These are phyloP conservation scores for Globisporangium lucens DNA, from an alignment of 352 stramenopile species.

Conservation along the genomic window DNA sequence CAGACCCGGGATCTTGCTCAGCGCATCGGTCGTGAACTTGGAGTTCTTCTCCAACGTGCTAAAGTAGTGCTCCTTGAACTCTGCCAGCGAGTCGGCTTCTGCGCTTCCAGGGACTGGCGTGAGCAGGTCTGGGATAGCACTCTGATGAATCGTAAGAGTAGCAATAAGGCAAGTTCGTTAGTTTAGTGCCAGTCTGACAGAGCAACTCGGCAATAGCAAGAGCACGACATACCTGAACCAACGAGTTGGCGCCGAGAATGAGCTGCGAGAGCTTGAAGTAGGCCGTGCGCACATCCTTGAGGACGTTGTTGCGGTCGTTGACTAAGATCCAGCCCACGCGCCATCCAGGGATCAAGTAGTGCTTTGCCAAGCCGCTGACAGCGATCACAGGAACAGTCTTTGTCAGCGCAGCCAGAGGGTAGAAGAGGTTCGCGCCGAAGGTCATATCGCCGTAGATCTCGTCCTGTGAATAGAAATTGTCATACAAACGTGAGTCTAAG, in stretches of 20 bases:
- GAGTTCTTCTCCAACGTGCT: conserved; percentile 84
- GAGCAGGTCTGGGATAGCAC: conserved; percentile 80
- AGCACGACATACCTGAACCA: conserved; percentile 35
- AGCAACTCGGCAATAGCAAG: background rate
- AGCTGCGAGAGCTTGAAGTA: conserved; percentile 93
- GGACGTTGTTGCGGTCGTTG: conserved; percentile 82
- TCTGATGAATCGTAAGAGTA: conserved; percentile 34
- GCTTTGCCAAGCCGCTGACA: conserved; percentile 91
- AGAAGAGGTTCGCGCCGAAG: conserved; percentile 69
- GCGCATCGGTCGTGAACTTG: conserved; percentile 68
- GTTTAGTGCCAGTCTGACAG: background rate
- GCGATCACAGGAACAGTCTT: conserved; percentile 80
- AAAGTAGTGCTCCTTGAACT: conserved; percentile 87
- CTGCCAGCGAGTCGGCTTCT: conserved; percentile 53
- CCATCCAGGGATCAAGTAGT: conserved; percentile 95
- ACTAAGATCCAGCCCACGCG: conserved; percentile 95
- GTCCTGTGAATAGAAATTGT: conserved; percentile 27
- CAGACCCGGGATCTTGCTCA: conserved; percentile 82
- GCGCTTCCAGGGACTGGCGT: conserved; percentile 54
- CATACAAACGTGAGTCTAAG: background rate
- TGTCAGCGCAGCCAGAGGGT: conserved; percentile 81
- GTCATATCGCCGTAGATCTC: conserved; percentile 87
- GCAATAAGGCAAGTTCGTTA: background rate
- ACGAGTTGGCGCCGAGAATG: conserved; percentile 88
- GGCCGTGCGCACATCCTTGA: conserved; percentile 83